phyloP scores from a whole-genome alignment of 164 flowering plant genomes.

The Berberis vulgaris region DNA sequence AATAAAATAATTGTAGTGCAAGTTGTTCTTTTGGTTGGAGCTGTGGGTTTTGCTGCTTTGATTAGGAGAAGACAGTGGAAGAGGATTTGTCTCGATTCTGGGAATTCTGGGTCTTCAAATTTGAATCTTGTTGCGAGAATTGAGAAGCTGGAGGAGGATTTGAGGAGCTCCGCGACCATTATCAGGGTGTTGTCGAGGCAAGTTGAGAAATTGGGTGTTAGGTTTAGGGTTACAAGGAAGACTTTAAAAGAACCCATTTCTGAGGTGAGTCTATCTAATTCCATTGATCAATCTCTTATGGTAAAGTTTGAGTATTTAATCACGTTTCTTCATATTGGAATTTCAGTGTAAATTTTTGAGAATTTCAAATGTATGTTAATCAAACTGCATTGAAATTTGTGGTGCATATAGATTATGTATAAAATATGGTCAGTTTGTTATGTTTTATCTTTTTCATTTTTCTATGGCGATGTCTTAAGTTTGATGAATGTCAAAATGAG shows the following conservation, averaged over 20 bases:
- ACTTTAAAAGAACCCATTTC: constrained; percentile 69
- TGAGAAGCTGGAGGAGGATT: constrained; percentile 86
- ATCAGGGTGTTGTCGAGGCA: constrained; percentile 70
- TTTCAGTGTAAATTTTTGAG: too few relatives aligned
- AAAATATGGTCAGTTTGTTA: too few relatives aligned
- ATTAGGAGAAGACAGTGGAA: constrained; percentile 72
- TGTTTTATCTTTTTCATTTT: too few relatives aligned
- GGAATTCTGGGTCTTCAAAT: constrained; percentile 12
- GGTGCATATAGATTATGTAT: too few relatives aligned
- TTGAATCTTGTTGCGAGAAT: constrained; percentile 58
- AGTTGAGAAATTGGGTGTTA: constrained; percentile 89
- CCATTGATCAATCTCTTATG: not conserved
- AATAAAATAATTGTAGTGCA: constrained; percentile 40
- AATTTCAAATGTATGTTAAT: too few relatives aligned
- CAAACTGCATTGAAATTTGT: too few relatives aligned
- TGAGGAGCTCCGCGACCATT: constrained; percentile 45
- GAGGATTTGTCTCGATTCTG: constrained; percentile 34
- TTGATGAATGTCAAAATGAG: too few relatives aligned
- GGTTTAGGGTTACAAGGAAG: constrained; percentile 79
- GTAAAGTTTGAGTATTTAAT: too few relatives aligned
- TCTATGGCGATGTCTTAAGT: too few relatives aligned
- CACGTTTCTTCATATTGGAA: too few relatives aligned
- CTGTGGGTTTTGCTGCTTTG: constrained; percentile 49
- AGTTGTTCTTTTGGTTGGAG: constrained; percentile 37
- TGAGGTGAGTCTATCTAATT: constrained; percentile 43